Evolutionary conservation across 1,284 basidiomycete species (phyloP).

Genomic region (Rhizoctonia solani): DNA sequence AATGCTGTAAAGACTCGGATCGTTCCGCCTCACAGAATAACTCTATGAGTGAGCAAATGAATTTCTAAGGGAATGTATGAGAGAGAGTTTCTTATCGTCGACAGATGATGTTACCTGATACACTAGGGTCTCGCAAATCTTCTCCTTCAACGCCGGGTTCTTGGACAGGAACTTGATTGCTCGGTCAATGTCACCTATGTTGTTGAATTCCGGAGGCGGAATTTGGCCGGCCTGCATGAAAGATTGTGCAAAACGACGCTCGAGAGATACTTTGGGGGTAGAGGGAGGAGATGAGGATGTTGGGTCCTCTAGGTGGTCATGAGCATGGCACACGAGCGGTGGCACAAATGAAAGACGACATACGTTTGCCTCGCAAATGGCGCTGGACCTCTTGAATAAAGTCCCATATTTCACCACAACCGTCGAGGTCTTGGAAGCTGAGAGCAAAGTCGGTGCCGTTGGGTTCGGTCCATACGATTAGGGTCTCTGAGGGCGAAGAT

Average conservation of each 20-base stretch:
- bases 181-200: conserved; percentile 74
- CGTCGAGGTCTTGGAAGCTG: conserved; percentile 95
- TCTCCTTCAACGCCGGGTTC: conserved; percentile 21
- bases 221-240: conserved; percentile 73
- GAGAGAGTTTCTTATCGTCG: not conserved
- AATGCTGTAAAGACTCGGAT: conserved; percentile 82
- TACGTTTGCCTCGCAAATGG: conserved; percentile 68
- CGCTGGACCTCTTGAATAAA: conserved; percentile 96
- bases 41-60: conserved; percentile 22
- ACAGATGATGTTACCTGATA: conserved; percentile 7
- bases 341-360: conserved; percentile 10
- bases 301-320: conserved; percentile 52
- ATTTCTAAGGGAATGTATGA: conserved; percentile 4
- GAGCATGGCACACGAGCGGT: conserved; percentile 2
- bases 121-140: conserved; percentile 27
- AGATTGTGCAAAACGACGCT: conserved; percentile 45
- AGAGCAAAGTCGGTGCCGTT: conserved; percentile 94
- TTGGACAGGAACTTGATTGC: conserved; percentile 65
- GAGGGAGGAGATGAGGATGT: conserved; percentile 64
- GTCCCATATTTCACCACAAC: conserved; percentile 96
- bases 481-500: conserved; percentile 66
- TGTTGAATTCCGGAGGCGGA: conserved; percentile 64
- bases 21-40: conserved; percentile 72
- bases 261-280: conserved; percentile 40
- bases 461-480: conserved; percentile 99